Percentiles rank a stretch among this genome's conserved stretches.
Conservation (phyloP, 1,284 basidiomycete genomes). For the Puccinia polysora region DNA sequence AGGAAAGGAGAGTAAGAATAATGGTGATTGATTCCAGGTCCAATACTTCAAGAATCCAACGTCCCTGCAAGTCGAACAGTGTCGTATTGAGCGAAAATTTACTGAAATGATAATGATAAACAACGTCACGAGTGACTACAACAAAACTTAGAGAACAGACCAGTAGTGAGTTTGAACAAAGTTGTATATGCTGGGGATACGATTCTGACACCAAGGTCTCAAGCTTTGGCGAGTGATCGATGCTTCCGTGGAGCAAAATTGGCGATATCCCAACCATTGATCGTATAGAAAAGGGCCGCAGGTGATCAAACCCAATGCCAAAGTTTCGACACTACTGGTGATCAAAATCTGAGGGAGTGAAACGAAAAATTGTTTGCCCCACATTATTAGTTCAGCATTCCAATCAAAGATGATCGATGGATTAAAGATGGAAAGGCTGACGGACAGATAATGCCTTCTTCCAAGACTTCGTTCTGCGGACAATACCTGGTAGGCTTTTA, state of each 20-base stretch:
- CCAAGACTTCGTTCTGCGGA: background rate
- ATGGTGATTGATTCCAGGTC: constrained; percentile 3
- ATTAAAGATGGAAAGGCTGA: background rate
- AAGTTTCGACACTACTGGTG: background rate
- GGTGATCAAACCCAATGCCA: constrained; percentile 1
- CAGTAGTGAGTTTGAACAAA: constrained; percentile 41
- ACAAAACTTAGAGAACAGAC: background rate
- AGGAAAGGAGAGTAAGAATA: constrained; percentile 24
- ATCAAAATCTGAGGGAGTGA: background rate
- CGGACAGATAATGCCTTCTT: background rate
- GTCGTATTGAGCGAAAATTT: background rate
- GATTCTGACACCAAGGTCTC: constrained; percentile 30
- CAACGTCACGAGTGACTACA: background rate
- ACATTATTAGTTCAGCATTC: background rate
- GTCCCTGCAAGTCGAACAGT: background rate
- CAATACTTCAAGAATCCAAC: constrained; percentile 38
- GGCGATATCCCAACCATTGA: constrained; percentile 18
- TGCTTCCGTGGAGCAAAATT: constrained; percentile 5
- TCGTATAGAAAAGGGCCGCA: constrained; percentile 8
- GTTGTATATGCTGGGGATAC: constrained; percentile 18
- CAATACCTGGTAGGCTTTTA: background rate
- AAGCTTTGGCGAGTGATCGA: background rate
- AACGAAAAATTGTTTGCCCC: background rate
- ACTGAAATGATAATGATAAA: background rate
- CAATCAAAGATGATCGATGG: background rate